These are phyloP conservation scores for Lasiosphaeria ovina DNA, from an alignment of 495 filamentous ascomycete species.

Conservation along the genomic window DNA sequence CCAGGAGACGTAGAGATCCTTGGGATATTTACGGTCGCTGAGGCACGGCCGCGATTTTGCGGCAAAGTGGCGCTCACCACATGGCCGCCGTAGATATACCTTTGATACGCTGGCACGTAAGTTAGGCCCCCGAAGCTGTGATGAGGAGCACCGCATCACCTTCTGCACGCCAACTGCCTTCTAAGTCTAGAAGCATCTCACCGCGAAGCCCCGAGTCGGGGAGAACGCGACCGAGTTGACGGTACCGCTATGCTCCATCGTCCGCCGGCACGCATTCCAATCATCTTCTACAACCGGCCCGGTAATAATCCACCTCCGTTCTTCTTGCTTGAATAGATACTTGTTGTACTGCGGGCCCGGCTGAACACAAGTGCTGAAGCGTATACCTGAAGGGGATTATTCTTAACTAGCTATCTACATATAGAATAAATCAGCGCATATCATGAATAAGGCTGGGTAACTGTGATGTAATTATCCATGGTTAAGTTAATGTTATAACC, in stretches of 20 bases:
- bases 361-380: conserved; percentile 15
- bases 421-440: conserved; percentile 10
- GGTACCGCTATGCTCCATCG: conserved; percentile 11
- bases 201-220: conserved; percentile 6
- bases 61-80: neutral
- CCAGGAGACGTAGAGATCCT: neutral
- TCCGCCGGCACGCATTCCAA: conserved; percentile 15
- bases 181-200: neutral
- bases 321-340: conserved; percentile 11
- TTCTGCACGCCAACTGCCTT: neutral
- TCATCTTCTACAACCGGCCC: conserved; percentile 13
- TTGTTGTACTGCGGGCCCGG: conserved; percentile 10
- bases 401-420: conserved; percentile 11
- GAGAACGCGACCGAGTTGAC: conserved; percentile 15
- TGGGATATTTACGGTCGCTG: neutral
- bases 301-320: conserved; percentile 13
- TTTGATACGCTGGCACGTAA: neutral
- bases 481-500: conserved; percentile 6
- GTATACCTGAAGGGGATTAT: conserved; percentile 14
- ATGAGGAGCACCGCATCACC: neutral
- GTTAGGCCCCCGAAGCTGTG: neutral
- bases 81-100: neutral
- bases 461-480: conserved; percentile 7
- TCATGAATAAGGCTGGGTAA: conserved; percentile 12
- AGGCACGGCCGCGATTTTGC: neutral